A percentile compares a stretch with the other conserved stretches of the same genome.
These are phyloP conservation scores for Euphorbia lathyris DNA, from an alignment of 345 rosid genomes.

Conservation along the genomic window DNA sequence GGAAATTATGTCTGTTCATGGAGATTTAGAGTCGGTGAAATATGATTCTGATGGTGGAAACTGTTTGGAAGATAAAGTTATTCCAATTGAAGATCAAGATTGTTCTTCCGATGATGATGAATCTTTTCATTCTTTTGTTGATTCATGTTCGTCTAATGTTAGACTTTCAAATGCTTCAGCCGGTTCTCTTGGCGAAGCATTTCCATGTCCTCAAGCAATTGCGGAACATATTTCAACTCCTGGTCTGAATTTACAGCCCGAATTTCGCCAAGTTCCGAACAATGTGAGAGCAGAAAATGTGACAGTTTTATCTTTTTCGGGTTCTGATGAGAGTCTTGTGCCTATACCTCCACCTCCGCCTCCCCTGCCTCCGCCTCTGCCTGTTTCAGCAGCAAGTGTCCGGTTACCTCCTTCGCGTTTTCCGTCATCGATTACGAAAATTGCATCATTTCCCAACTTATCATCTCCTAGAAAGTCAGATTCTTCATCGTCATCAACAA, in stretches of 20 bases:
- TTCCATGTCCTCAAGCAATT: background rate
- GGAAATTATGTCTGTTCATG: conserved; percentile 65
- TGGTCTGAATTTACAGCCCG: background rate
- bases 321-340: conserved; percentile 14
- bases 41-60: conserved; percentile 42
- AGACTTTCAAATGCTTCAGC: conserved; percentile 66
- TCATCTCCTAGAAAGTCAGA: conserved; percentile 29
- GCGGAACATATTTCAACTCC: background rate
- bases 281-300: background rate
- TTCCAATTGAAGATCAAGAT: conserved; percentile 34
- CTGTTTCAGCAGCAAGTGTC: conserved; percentile 24
- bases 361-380: conserved; percentile 45
- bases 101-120: conserved; percentile 75
- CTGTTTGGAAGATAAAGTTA: conserved; percentile 30
- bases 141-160: conserved; percentile 45
- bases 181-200: conserved; percentile 28
- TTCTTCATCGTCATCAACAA: conserved; percentile 26
- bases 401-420: conserved; percentile 3
- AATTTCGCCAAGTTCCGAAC: conserved; percentile 9
- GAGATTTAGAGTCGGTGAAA: conserved; percentile 34
- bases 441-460: conserved; percentile 18
- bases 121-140: conserved; percentile 77
- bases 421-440: conserved; percentile 15
- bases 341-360: conserved; percentile 27
- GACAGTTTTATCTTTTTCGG: conserved; percentile 11